Evolutionary conservation across 75 land plant species (phyloP).

Genomic region (Pinus albicaulis): DNA sequence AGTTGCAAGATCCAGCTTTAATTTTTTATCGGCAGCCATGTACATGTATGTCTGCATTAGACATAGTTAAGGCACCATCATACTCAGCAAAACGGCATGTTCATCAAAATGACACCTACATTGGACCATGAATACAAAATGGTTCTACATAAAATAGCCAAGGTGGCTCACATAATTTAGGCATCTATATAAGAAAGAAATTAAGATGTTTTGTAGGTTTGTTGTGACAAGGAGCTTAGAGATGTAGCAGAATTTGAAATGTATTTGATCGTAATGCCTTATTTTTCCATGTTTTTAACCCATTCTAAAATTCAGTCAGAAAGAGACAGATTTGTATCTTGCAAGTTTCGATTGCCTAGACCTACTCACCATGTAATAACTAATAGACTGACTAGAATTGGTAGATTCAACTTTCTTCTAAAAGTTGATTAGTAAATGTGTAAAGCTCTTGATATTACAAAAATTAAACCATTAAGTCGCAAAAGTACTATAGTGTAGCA

Average conservation of each 20-base stretch:
- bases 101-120: neutral
- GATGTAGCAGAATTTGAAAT: neutral
- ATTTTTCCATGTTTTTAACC: neutral
- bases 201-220: neutral
- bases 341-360: neutral
- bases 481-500: neutral
- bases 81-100: neutral
- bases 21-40: neutral
- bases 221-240: neutral
- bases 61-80: neutral
- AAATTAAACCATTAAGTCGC: neutral
- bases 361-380: neutral
- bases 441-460: neutral
- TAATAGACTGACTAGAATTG: neutral
- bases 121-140: neutral
- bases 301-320: neutral
- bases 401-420: neutral
- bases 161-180: neutral
- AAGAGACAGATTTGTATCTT: neutral
- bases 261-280: neutral
- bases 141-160: neutral
- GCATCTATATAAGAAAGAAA: neutral
- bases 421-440: neutral
- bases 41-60: neutral
- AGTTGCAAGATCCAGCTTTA: neutral